Percentiles rank a stretch among this genome's conserved stretches.
Evolutionary conservation across 331 rosid species (phyloP).

Genomic region (Prunus yedoensis): DNA sequence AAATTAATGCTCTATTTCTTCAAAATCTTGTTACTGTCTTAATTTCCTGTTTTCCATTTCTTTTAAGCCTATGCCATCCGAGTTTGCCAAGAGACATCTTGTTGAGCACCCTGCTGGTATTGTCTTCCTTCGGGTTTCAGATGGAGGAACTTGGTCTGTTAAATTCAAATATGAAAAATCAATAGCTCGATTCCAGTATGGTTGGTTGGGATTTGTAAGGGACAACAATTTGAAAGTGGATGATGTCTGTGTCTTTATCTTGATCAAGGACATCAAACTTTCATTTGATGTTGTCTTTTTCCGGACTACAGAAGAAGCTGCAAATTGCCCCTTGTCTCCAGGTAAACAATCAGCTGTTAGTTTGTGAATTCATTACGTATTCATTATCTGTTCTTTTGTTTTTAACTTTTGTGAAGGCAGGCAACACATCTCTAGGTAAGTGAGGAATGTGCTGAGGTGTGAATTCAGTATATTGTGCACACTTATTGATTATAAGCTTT

Average conservation of each 20-base stretch:
- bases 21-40: background rate
- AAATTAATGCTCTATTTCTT: background rate
- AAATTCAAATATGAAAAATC: background rate
- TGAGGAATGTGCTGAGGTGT: background rate
- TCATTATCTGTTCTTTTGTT: background rate
- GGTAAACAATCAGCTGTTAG: background rate
- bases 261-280: background rate
- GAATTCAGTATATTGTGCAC: background rate
- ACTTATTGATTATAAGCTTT: no score
- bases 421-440: background rate
- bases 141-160: constrained; percentile 27
- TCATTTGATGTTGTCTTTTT: background rate
- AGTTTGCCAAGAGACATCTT: constrained; percentile 12
- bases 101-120: background rate
- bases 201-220: constrained; percentile 37
- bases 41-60: background rate
- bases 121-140: background rate
- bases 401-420: background rate
- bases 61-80: constrained; percentile 9
- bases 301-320: background rate
- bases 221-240: constrained; percentile 7
- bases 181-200: background rate
- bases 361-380: background rate
- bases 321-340: background rate
- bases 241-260: constrained; percentile 11